Conservation (phyloP, 768 basidiomycete genomes). For the Mycena maculata region DNA sequence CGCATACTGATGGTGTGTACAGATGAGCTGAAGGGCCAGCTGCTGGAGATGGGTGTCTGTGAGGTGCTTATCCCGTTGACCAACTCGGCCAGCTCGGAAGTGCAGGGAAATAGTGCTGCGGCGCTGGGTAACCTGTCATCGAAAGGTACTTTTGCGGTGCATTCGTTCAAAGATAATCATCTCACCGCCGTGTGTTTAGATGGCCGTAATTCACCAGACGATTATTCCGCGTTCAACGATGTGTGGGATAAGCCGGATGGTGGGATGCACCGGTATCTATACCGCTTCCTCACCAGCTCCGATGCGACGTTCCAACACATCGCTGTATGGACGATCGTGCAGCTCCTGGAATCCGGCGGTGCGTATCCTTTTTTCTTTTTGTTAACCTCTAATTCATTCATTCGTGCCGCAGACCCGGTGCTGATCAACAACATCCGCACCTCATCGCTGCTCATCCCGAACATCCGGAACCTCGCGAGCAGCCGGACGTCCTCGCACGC, state of each 20-base stretch:
- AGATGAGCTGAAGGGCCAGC: conserved; percentile 97
- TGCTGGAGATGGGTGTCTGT: conserved; percentile 98
- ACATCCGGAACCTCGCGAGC: conserved; percentile 85
- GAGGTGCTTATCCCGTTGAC: conserved; percentile 97
- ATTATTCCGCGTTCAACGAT: conserved; percentile 96
- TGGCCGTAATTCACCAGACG: conserved; percentile 79
- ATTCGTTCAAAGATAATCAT: background rate
- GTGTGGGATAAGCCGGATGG: conserved; percentile 99
- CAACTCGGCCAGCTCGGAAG: conserved; percentile 95
- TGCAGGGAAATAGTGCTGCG: conserved; percentile 98
- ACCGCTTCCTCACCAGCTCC: conserved; percentile 90
- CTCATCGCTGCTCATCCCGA: conserved; percentile 84
- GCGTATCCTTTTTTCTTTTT: conserved; percentile 29
- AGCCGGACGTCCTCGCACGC: conserved; percentile 77
- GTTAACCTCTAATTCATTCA: background rate
- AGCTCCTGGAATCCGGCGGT: conserved; percentile 96
- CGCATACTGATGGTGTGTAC: conserved; percentile 23
- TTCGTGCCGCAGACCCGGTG: conserved; percentile 73
- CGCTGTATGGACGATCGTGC: conserved; percentile 99
- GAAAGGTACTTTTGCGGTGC: conserved; percentile 64
- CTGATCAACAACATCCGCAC: conserved; percentile 90
- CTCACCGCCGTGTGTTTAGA: conserved; percentile 57
- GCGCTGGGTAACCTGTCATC: conserved; percentile 98
- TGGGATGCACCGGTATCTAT: conserved; percentile 94
- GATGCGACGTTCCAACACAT: conserved; percentile 99